A percentile compares a stretch with the other conserved stretches of the same genome.
Conservation (phyloP, 306 rosid species). For the Cercis canadensis region DNA sequence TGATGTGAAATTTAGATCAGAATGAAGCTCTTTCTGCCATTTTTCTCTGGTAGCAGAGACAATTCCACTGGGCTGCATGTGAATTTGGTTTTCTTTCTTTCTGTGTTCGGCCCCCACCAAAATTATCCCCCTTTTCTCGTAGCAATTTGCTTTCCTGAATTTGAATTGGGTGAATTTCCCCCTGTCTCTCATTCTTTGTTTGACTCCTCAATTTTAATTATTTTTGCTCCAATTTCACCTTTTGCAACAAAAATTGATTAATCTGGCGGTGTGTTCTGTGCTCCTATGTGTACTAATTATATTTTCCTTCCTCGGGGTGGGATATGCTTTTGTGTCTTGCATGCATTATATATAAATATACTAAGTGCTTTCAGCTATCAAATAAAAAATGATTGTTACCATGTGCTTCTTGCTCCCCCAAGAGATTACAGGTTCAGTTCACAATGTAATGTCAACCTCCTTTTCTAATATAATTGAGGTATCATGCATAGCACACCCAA, state of each 20-base stretch:
- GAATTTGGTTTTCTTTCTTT: neutral
- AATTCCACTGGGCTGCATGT: neutral
- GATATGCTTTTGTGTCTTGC: slow-evolving; percentile 28
- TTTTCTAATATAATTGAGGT: neutral
- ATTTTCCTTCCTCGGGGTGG: slow-evolving; percentile 6
- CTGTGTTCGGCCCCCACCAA: too few species aligned
- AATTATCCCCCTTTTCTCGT: slow-evolving; percentile 1
- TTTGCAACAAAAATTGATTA: slow-evolving; percentile 12
- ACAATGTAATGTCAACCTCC: neutral
- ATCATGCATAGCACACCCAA: too few species aligned
- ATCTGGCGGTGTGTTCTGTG: slow-evolving; percentile 4
- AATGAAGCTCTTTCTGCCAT: slow-evolving; percentile 2
- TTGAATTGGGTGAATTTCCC: too few species aligned
- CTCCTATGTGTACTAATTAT: slow-evolving; percentile 19
- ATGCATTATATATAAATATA: slow-evolving; percentile 29
- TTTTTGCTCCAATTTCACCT: slow-evolving; percentile 16
- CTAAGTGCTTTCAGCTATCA: slow-evolving; percentile 31
- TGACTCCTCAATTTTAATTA: too few species aligned
- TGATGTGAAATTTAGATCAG: slow-evolving; percentile 16
- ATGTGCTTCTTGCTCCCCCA: slow-evolving; percentile 44
- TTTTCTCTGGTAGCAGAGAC: slow-evolving; percentile 7
- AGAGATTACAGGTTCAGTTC: slow-evolving; percentile 9
- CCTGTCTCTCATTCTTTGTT: too few species aligned
- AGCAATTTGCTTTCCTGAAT: neutral
- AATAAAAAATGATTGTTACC: slow-evolving; percentile 42